Base-by-base conservation (phyloP, 1,139 yeast genomes). In the Candida sp. region DNA sequence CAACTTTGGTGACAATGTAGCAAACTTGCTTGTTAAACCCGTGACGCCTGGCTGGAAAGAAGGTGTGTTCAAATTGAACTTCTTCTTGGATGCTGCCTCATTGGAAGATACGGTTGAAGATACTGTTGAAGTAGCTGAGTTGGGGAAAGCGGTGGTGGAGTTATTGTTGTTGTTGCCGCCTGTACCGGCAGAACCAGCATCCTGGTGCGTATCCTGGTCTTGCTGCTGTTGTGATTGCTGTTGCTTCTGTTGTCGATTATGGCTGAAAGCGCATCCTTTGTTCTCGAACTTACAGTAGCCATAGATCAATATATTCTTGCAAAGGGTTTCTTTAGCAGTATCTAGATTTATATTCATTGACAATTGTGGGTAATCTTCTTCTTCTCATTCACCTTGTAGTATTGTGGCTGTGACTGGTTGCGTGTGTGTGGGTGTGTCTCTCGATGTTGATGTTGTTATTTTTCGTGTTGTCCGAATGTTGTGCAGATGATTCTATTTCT, bases 281-380 rank as follows among this genome's bases (percentile, higher is more conserved):
- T 89, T 89, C 59, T 90, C 94, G 70, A 83, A 91, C 68, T 90
- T 90, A 75, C 98, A 92, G 62, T 82, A 90, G 7, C 97, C 98
- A 70, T 90, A 92, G 45, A 90, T 90, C 48, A 87, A 82, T 52
- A 91, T 86, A 65, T 91, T 91, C 66, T 94, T 81, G 70, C 98
- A 91, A 53, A 89, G 92, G 38, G 91, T 87, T 58, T 87, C 90
- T 67, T 83, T 86, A 6, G 96, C 93, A 76, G 75, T 65, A 50
- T 77, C 81, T 48, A 73, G 66, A 62, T 77, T 76, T 55, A 77
- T 73, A 60, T 76, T 76, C 80, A 76, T 77, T 34, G 46, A 34
- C 31, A 25, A 43, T 26, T 34, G 41, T 7, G 26, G n/a, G 11
- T 38, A 26, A 26, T 38, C 31, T 22, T 26, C 17, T 38, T 38